phyloP scores from a whole-genome alignment of 2,329 filamentous ascomycete species.

The Rachicladosporium sp. region DNA sequence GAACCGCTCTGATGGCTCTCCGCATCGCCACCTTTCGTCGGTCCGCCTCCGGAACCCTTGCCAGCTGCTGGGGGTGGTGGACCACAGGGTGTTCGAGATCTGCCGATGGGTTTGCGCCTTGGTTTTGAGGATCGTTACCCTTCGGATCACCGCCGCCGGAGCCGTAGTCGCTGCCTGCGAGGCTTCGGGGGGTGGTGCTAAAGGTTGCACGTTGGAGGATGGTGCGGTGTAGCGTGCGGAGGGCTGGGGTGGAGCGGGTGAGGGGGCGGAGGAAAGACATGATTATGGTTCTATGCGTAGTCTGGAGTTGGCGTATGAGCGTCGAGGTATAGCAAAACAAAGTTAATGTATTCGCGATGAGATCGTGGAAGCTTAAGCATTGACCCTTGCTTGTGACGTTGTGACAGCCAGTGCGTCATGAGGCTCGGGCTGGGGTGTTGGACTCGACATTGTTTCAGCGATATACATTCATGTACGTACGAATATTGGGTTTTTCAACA shows the following conservation, averaged over 20 bases:
- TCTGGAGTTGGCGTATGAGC: not conserved
- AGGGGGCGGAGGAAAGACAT: constrained; percentile 13
- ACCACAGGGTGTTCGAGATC: constrained; percentile 33
- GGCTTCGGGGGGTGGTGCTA: constrained; percentile 21
- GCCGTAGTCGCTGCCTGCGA: constrained; percentile 31
- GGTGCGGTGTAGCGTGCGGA: constrained; percentile 1
- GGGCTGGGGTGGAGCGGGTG: constrained; percentile 8
- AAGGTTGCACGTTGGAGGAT: constrained; percentile 8
- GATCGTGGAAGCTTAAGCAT: too few species aligned
- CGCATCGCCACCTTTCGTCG: constrained; percentile 6
- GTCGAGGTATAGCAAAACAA: too few species aligned
- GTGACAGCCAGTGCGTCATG: too few species aligned
- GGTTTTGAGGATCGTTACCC: constrained; percentile 32
- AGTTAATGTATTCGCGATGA: too few species aligned
- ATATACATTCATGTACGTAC: too few species aligned
- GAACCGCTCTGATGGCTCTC: constrained; percentile 6
- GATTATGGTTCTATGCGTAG: constrained; percentile 1
- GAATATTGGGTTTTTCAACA: too few species aligned
- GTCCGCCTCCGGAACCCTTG: constrained; percentile 17
- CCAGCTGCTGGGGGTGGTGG: constrained; percentile 27
- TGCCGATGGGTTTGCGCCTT: constrained; percentile 27
- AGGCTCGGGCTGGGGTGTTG: too few species aligned
- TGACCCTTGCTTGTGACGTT: too few species aligned
- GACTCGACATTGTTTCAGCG: too few species aligned
- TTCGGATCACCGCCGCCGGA: constrained; percentile 29